Evolutionary conservation across 805 yeast genomes (phyloP), one percentile per base, ranked within the genome.

Genomic region (Brettanomyces naardenensis): DNA sequence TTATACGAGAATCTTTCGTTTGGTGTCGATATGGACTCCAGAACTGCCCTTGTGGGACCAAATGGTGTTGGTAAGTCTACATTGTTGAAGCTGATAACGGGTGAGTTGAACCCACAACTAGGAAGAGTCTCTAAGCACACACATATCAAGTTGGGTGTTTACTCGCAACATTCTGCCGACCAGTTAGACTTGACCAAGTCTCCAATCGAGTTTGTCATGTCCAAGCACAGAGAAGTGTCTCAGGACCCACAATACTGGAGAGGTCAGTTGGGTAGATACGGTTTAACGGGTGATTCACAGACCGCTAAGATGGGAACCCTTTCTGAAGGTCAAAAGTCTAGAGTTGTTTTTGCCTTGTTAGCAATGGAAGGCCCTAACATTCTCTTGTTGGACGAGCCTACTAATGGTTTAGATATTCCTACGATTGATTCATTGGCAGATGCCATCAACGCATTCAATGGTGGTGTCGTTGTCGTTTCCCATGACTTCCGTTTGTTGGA

Each of bases 211-310:
- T 92, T 92, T 57, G 96, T 92, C 49, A 87, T 97, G 66, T 95
- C 88, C 66, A 86, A 85, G 64, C 90, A 87, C 69, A 68, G 95
- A 28, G 61, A 71, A 52, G 75, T 90, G 51, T 90, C 97, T 19
- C 97, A 92, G 69, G 98, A 92, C 69, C 89, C 80, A 81, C 97
- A 92, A 73, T 92, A 88, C 76, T 84, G 94, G 94, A 86, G 98
- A 73, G 86, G 83, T 53, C 97, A 90, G 69, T 74, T 92, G 54
- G 98, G 98, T 58, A 85, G 97, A 67, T 92, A 83, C 58, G 98
- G 98, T 67, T 77, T 92, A 57, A 90, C 97, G 46, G 98, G 98
- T 69, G 97, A 92, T 69, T 94, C 90, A 46, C 98, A 92, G 73
- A 92, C 97, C 40, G 85, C 96, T 31, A 89, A 87, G 62, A 92